Conservation (phyloP, 345 rosid species). For the Turritis glabra region DNA sequence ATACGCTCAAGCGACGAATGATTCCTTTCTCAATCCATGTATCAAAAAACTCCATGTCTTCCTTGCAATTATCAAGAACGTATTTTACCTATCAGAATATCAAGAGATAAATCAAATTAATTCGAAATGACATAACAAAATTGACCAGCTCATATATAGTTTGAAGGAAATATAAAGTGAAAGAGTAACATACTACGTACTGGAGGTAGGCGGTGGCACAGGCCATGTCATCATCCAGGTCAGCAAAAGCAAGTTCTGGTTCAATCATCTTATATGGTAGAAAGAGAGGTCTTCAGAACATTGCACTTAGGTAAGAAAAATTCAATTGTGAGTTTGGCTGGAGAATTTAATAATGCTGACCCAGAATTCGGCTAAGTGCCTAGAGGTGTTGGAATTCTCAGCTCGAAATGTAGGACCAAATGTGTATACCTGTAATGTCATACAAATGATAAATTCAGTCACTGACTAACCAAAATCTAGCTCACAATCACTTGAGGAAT, state of each 20-base stretch:
- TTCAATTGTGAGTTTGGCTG: constrained; percentile 1
- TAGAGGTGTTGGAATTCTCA: constrained; percentile 91
- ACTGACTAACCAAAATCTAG: constrained; percentile 8
- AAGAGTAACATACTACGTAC: constrained; percentile 95
- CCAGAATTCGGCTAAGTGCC: constrained; percentile 99
- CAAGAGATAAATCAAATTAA: constrained; percentile 13
- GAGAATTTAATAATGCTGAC: constrained; percentile 43
- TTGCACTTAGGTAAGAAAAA: constrained; percentile 7
- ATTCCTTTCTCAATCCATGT: constrained; percentile 98
- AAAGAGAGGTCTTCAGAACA: constrained; percentile 27
- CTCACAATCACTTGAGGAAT: constrained; percentile 16
- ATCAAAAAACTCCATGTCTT: constrained; percentile 98
- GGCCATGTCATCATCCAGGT: constrained; percentile 96
- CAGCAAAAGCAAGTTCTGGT: constrained; percentile 99
- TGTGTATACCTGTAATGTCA: constrained; percentile 69
- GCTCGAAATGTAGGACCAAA: constrained; percentile 99
- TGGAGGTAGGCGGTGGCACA: constrained; percentile 99
- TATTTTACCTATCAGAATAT: constrained; percentile 63
- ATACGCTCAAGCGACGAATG: constrained; percentile 78
- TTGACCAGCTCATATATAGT: constrained; percentile 1
- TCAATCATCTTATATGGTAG: constrained; percentile 78
- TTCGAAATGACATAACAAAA: constrained; percentile 8
- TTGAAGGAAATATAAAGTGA: constrained; percentile 43
- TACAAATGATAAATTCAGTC: not conserved
- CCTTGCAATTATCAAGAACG: constrained; percentile 87